Conservation (phyloP, 2,329 filamentous ascomycete species). For the Ascomycota sp. region DNA sequence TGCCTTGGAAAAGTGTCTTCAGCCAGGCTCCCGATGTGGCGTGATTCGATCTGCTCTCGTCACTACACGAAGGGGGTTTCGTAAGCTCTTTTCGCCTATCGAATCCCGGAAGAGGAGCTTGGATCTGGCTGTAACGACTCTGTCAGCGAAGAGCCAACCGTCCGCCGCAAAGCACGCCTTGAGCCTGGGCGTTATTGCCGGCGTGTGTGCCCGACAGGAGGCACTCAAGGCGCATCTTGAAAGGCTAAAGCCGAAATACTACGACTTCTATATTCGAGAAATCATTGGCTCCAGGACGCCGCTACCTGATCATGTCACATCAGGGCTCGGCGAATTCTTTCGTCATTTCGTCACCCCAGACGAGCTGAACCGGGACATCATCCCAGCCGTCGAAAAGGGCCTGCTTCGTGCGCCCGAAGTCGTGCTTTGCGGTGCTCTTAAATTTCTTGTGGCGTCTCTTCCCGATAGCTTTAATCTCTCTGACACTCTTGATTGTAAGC, state of each 20-base stretch:
- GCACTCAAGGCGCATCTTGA: slow-evolving; percentile 39
- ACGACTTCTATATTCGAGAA: slow-evolving; percentile 67
- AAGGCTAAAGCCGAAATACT: slow-evolving; percentile 44
- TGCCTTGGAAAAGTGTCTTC: slow-evolving; percentile 56
- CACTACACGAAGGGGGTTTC: slow-evolving; percentile 56
- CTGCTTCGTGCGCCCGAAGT: slow-evolving; percentile 78
- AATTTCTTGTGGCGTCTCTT: slow-evolving; percentile 48
- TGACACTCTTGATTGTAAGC: slow-evolving; percentile 41
- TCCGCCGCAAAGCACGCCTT: slow-evolving; percentile 48
- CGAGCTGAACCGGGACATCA: slow-evolving; percentile 52
- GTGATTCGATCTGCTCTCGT: slow-evolving; percentile 53
- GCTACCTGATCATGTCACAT: slow-evolving; percentile 49
- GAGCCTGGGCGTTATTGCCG: slow-evolving; percentile 67
- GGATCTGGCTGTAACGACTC: slow-evolving; percentile 35
- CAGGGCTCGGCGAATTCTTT: slow-evolving; percentile 66
- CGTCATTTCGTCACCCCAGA: slow-evolving; percentile 45
- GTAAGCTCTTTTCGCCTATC: slow-evolving; percentile 42
- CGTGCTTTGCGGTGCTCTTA: slow-evolving; percentile 56
- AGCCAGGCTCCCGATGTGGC: slow-evolving; percentile 36
- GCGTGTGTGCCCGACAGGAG: slow-evolving; percentile 55
- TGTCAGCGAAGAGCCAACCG: slow-evolving; percentile 45
- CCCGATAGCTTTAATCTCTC: slow-evolving; percentile 56
- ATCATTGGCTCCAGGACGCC: slow-evolving; percentile 55
- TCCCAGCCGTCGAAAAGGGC: slow-evolving; percentile 71
- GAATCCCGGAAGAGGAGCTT: slow-evolving; percentile 36